Conservation (phyloP, 129 eudicot genomes). For the Silybum marianum region DNA sequence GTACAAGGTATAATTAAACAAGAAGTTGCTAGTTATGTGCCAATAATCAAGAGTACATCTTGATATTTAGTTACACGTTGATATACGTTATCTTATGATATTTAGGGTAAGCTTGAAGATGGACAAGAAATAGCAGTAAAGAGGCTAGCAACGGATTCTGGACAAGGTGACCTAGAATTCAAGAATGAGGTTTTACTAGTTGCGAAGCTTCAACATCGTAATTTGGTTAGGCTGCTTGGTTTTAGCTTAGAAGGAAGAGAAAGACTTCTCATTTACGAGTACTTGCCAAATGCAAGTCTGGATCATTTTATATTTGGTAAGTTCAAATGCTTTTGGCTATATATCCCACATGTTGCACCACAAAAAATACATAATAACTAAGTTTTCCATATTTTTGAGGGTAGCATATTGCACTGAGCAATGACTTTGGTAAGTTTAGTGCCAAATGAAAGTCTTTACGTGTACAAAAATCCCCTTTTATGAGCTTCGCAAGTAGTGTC, state of each 20-base stretch:
- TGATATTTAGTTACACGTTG: not conserved
- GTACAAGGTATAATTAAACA: constrained; percentile 25
- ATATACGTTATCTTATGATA: not conserved
- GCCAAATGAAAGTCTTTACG: not conserved
- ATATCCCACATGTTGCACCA: not conserved
- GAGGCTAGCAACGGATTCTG: constrained; percentile 20
- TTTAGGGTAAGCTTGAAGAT: constrained; percentile 26
- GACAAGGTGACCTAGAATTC: constrained; percentile 34
- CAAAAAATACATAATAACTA: not conserved
- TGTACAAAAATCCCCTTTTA: not conserved
- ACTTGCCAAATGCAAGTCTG: constrained; percentile 37
- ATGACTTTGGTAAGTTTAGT: not conserved
- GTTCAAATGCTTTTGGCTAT: not conserved
- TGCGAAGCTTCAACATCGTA: constrained; percentile 41
- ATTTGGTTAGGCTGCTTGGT: constrained; percentile 36
- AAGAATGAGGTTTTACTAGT: constrained; percentile 32
- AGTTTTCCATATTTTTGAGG: not conserved
- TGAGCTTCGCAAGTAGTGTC: not conserved
- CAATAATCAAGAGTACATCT: not conserved
- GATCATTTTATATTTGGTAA: constrained; percentile 35
- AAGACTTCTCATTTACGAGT: constrained; percentile 37
- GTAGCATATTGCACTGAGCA: not conserved
- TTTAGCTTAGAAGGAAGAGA: constrained; percentile 24
- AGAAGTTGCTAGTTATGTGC: not conserved
- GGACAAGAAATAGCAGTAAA: constrained; percentile 41